Evolutionary conservation across 345 rosid species (phyloP).

Genomic region (Brassica rapa): DNA sequence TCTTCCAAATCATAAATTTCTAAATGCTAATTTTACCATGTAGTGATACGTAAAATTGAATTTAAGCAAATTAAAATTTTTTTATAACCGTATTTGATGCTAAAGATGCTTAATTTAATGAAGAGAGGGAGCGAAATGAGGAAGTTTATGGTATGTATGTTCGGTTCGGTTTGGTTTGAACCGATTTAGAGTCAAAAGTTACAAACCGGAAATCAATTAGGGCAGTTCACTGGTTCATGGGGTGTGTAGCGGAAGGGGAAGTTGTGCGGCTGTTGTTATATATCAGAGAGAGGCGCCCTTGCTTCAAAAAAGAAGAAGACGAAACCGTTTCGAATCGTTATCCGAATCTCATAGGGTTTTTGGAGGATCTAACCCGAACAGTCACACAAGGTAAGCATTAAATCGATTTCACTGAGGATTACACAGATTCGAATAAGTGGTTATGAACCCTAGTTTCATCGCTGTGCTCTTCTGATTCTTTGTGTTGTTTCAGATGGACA

Average conservation of each 20-base stretch:
- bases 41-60: neutral
- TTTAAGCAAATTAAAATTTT: neutral
- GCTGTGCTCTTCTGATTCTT: neutral
- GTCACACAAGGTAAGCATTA: slow-evolving; percentile 27
- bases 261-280: slow-evolving; percentile 43
- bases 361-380: slow-evolving; percentile 24
- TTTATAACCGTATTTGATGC: neutral
- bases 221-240: slow-evolving; percentile 38
- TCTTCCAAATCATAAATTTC: neutral
- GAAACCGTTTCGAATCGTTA: neutral
- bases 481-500: slow-evolving; percentile 58
- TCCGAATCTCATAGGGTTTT: slow-evolving; percentile 16
- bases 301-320: neutral
- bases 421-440: neutral
- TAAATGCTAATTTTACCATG: too few species aligned
- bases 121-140: too few species aligned
- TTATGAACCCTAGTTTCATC: slow-evolving; percentile 5
- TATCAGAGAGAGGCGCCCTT: slow-evolving; percentile 36
- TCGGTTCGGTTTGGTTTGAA: slow-evolving; percentile 18
- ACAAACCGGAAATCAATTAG: slow-evolving; percentile 49
- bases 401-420: neutral
- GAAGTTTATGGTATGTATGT: neutral
- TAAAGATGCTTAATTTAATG: neutral
- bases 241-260: neutral
- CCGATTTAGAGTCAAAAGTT: neutral